These are phyloP conservation scores for Eucalyptus cloeziana DNA, from an alignment of 345 rosid genomes.

Conservation along the genomic window DNA sequence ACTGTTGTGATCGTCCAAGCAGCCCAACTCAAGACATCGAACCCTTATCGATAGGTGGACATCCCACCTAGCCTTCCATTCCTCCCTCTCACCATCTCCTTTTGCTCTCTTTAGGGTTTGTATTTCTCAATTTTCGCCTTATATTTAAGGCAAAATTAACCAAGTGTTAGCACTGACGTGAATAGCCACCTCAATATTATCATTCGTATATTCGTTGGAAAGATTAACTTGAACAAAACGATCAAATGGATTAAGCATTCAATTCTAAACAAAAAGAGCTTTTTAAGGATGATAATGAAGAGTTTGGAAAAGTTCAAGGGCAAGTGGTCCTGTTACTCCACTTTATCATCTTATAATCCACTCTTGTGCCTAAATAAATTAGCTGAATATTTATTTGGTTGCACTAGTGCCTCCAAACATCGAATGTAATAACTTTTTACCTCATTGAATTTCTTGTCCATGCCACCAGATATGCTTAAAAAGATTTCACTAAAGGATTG, in stretches of 20 bases:
- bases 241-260: neutral
- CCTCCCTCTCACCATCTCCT: neutral
- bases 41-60: neutral
- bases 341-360: neutral
- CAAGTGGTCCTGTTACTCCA: neutral
- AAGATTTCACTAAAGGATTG: neutral
- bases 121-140: neutral
- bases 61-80: neutral
- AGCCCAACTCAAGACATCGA: neutral
- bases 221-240: neutral
- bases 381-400: neutral
- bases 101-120: neutral
- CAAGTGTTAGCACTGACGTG: neutral
- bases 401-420: neutral
- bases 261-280: neutral
- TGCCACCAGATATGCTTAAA: neutral
- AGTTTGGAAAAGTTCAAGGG: neutral
- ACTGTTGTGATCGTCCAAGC: neutral
- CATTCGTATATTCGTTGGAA: neutral
- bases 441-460: neutral
- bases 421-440: neutral
- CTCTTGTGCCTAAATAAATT: neutral
- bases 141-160: neutral
- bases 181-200: neutral
- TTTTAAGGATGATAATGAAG: neutral